phyloP scores from a whole-genome alignment of 2,329 filamentous ascomycete genomes.

The Fusarium nematophilum region DNA sequence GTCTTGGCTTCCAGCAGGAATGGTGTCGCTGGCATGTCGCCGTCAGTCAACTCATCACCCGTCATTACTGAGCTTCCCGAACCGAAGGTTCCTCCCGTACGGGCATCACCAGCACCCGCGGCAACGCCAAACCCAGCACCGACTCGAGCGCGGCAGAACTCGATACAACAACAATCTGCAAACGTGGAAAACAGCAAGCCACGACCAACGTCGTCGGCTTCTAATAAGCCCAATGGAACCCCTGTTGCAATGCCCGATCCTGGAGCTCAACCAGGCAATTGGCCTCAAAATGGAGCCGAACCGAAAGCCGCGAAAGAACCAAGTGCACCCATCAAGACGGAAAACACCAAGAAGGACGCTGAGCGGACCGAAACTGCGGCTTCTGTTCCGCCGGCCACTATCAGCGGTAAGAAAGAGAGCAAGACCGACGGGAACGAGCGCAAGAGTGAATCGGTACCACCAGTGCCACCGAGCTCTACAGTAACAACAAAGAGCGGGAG shows the following conservation, averaged over 20 bases:
- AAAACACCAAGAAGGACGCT: constrained; percentile 49
- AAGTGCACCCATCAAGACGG: constrained; percentile 46
- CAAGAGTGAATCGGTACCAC: constrained; percentile 59
- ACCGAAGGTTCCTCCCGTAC: constrained; percentile 58
- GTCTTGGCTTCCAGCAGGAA: constrained; percentile 46
- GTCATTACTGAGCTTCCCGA: constrained; percentile 77
- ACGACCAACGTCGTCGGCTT: constrained; percentile 69
- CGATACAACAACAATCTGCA: constrained; percentile 64
- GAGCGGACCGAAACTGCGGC: constrained; percentile 45
- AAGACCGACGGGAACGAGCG: constrained; percentile 52
- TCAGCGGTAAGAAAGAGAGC: constrained; percentile 57
- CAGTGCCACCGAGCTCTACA: constrained; percentile 53
- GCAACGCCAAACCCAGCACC: constrained; percentile 70
- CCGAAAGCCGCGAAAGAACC: constrained; percentile 64
- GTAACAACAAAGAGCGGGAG: constrained; percentile 74
- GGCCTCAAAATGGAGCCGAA: constrained; percentile 52
- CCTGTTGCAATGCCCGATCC: constrained; percentile 52
- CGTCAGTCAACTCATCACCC: constrained; percentile 80
- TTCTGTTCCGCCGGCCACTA: constrained; percentile 44
- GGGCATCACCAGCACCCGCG: constrained; percentile 70
- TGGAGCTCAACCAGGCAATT: constrained; percentile 44
- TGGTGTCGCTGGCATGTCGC: constrained; percentile 66
- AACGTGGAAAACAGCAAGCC: constrained; percentile 64
- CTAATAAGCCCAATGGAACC: constrained; percentile 70
- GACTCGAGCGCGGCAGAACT: constrained; percentile 80